Base-by-base conservation (phyloP, 345 rosid species). In the Geranium rotundifolium region DNA sequence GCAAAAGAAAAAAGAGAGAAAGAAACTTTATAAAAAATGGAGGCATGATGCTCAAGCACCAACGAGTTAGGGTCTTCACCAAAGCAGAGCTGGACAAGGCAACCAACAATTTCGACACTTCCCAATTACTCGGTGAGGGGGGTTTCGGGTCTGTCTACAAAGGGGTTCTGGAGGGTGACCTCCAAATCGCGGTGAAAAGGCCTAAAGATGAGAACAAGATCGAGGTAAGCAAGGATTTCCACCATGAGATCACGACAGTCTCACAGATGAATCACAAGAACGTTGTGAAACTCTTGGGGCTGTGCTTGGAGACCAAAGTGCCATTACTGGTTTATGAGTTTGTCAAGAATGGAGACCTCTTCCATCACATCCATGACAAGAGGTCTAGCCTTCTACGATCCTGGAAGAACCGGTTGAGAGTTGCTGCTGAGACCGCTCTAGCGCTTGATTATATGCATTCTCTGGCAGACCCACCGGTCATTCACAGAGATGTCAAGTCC, bases 401-500 rank as follows among this genome's bases (percentile, higher is more conserved):
- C 8, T 46, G 52, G 52, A 46, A 46, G 52, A 46, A 46, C 52
- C 52, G 52, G 52, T 12, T 46, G 52, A 46, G 52, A 12, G 52
- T 46, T 0, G 52, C 3, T 7, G 13, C 52, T 7, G 52, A 46
- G 16, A 0, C 14, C 12, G 52, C 52, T 7, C 16, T 46, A 7
- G 52, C 52, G 3, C 12, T 46, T 46, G 52, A 46, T 16, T 75
- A 75, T 46, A n/a, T 72, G 17, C 79, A 78, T 56, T 73, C 73
- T 59, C 29, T 74, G 18, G 78, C 78, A 17, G 17, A 61, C 62
- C 78, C 81, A 13, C 71, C 78, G 1, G 69, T 74, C 19, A 77
- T 77, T 19, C 81, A 77, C 5, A 73, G 78, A 29, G 78, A 73
- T 58, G 29, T 77, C 31, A 77, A 73, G 67, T 63, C 75, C 0